A percentile compares a stretch with the other conserved stretches of the same genome.
phyloP scores from a whole-genome alignment of 1,284 basidiomycete genomes.

The Pyrrhoderma noxium region DNA sequence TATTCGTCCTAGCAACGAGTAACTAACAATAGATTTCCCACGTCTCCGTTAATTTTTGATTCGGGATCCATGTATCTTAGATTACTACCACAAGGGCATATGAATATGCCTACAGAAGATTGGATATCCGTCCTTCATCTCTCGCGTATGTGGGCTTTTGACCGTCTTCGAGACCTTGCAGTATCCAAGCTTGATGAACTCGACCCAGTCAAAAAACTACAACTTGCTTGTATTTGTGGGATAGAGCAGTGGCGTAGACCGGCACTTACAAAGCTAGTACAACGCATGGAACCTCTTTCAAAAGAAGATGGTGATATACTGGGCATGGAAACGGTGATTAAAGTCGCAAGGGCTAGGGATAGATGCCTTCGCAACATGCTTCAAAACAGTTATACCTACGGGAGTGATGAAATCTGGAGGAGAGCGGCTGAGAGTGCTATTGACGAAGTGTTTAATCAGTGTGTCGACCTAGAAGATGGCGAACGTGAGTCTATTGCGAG shows the following conservation, averaged over 20 bases:
- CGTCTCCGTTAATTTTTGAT: no score
- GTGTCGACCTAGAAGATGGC: background rate
- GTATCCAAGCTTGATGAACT: constrained; percentile 1
- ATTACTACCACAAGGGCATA: background rate
- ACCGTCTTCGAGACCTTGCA: background rate
- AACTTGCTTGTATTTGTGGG: constrained; percentile 1
- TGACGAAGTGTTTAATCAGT: background rate
- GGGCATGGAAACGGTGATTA: constrained; percentile 8
- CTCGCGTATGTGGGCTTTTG: constrained; percentile 14
- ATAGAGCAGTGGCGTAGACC: constrained; percentile 2
- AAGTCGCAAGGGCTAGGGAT: constrained; percentile 1
- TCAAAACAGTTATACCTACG: background rate
- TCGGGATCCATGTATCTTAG: no score
- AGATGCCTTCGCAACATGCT: no score
- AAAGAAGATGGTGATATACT: constrained; percentile 3
- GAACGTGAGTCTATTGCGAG: background rate
- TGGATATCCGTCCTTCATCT: constrained; percentile 12
- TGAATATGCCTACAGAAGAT: background rate
- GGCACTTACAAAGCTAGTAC: background rate
- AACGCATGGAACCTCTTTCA: constrained; percentile 1
- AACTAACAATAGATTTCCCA: no score
- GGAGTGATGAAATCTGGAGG: constrained; percentile 1
- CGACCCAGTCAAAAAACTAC: constrained; percentile 2
- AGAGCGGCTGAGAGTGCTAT: background rate
- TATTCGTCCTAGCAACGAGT: background rate